Conservation (phyloP, 441 rosid genomes). For the Eruca vesicaria region DNA sequence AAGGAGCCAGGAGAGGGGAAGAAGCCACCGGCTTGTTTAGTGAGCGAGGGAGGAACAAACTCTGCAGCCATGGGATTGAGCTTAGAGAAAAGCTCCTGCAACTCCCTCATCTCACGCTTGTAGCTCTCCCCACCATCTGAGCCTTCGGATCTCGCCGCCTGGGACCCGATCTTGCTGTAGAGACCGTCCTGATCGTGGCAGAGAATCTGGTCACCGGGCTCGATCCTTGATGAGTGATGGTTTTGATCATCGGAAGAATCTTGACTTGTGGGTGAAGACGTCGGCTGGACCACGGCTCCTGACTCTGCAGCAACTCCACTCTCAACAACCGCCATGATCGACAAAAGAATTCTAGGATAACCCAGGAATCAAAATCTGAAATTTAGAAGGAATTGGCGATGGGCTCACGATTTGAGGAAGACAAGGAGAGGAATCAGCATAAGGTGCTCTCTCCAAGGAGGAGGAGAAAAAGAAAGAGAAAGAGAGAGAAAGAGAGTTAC, state of each 20-base stretch:
- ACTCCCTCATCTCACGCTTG: conserved; percentile 59
- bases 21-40: conserved; percentile 12
- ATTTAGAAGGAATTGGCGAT: neutral
- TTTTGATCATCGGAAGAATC: conserved; percentile 48
- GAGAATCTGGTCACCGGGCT: conserved; percentile 17
- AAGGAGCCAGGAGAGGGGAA: too few relatives aligned
- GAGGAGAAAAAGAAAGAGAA: neutral
- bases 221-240: conserved; percentile 41
- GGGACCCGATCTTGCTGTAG: conserved; percentile 38
- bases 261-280: conserved; percentile 34
- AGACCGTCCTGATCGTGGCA: conserved; percentile 38
- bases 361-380: neutral
- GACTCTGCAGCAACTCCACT: conserved; percentile 37
- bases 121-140: conserved; percentile 46
- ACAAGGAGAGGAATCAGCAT: conserved; percentile 24
- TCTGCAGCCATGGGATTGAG: conserved; percentile 93
- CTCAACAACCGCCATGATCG: conserved; percentile 66
- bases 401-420: conserved; percentile 15
- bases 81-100: conserved; percentile 79
- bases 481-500: neutral
- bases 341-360: neutral
- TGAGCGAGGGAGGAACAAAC: conserved; percentile 73
- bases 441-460: conserved; percentile 20
- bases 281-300: conserved; percentile 29
- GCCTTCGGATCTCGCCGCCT: conserved; percentile 38